phyloP scores from a whole-genome alignment of 208 protist species.

The Wallacemonas sp. region DNA sequence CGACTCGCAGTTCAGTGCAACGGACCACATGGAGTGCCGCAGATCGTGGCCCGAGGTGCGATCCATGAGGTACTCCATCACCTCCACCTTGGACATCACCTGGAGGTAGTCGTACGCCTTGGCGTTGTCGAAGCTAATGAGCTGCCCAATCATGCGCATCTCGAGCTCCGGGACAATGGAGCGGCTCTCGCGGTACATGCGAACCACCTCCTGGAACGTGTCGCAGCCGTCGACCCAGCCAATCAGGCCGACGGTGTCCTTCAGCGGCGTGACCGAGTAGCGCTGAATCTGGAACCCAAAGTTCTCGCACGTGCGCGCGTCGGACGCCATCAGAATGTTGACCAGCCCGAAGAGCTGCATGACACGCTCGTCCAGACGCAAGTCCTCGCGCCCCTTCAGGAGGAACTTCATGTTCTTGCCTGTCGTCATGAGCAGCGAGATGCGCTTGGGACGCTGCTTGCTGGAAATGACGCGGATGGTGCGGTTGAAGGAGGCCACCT shows the following conservation, averaged over 20 bases:
- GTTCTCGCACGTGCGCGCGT: constrained; percentile 85
- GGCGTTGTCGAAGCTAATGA: constrained; percentile 76
- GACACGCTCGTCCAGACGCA: constrained; percentile 99
- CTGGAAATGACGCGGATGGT: constrained; percentile 96
- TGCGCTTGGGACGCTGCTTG: constrained; percentile 99
- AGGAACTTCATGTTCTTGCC: constrained; percentile 97
- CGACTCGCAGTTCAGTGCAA: constrained; percentile 94
- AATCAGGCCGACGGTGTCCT: constrained; percentile 98
- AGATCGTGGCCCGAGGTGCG: constrained; percentile 97
- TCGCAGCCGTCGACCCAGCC: constrained; percentile 98
- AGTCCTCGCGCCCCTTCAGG: constrained; percentile 98
- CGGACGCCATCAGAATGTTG: constrained; percentile 97
- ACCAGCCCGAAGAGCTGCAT: constrained; percentile 99
- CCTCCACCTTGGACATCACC: constrained; percentile 89
- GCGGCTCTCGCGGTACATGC: constrained; percentile 62
- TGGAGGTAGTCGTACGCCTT: constrained; percentile 87
- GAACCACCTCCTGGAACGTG: constrained; percentile 91
- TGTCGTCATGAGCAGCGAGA: constrained; percentile 95
- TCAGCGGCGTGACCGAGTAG: constrained; percentile 99
- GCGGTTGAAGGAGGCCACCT: constrained; percentile 93
- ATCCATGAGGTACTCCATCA: constrained; percentile 96
- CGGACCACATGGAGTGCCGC: constrained; percentile 96
- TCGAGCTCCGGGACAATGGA: constrained; percentile 73
- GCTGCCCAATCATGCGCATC: constrained; percentile 84
- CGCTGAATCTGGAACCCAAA: constrained; percentile 86